Evolutionary conservation across 179 eudicot genomes (phyloP).

Genomic region (Beta corolliflora): DNA sequence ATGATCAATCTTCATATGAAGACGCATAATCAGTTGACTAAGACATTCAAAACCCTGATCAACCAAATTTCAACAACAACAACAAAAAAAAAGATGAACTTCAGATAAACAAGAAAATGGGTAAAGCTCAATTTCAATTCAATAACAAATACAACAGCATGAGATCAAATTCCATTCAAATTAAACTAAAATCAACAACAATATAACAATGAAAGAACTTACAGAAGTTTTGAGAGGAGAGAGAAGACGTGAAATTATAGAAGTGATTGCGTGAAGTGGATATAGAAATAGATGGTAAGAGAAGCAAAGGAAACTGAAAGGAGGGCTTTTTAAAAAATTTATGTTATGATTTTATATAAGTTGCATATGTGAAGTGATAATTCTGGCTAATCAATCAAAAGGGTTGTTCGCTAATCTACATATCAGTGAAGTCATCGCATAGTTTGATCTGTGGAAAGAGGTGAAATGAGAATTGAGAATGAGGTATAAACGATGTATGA

Average conservation of each 20-base stretch:
- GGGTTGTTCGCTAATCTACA: not conserved
- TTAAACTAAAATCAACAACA: not conserved
- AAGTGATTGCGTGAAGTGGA: constrained; percentile 19
- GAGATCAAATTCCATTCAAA: not conserved
- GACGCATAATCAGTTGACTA: constrained; percentile 6
- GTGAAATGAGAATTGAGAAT: not conserved
- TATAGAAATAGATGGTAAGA: not conserved
- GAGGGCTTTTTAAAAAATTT: not conserved
- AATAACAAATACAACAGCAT: not conserved
- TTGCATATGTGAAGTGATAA: not conserved
- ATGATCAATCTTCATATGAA: constrained; percentile 6
- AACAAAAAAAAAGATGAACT: not conserved
- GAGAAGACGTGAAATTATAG: constrained; percentile 14
- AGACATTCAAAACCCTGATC: constrained; percentile 10
- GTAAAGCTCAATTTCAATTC: not conserved
- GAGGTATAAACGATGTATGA: not conserved
- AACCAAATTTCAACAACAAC: not conserved
- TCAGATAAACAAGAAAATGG: constrained; percentile 3
- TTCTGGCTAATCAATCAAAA: not conserved
- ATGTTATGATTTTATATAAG: not conserved
- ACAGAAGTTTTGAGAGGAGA: not conserved
- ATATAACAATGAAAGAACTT: constrained; percentile 1
- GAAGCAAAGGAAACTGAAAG: not conserved
- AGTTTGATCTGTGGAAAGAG: not conserved
- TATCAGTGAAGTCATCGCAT: not conserved